Base-by-base conservation (phyloP, 1,284 basidiomycete species). In the Golubevia sp. region DNA sequence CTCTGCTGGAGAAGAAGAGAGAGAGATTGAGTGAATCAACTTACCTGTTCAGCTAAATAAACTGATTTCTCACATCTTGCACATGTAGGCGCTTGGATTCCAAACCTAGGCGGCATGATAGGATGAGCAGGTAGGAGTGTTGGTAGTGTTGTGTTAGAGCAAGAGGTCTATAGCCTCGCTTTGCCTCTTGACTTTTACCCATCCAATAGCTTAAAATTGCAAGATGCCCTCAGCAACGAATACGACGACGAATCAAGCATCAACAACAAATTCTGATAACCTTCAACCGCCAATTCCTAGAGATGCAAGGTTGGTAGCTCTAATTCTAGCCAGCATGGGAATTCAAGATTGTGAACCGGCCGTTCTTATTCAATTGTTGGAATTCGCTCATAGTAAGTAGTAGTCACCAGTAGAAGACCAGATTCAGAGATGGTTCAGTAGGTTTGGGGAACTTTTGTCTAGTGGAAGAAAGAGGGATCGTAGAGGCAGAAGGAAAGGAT, bases 281-380 rank as follows among this genome's bases (percentile, higher is more conserved):
- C 21, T 58, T 27, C 30, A 27, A 8, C n/a, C 44, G 4, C 75
- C 75, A 0, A 58, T 83, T 4, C 80, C 80, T 7, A 69, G 79
- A 23, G 80, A 83, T 68, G 79, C 76, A 0, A 71, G 80, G 1
- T 58, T 82, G 18, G 71, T 83, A n/a, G 75, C 80, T 3, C 61
- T 82, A 15, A 82, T 83, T 58, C 72, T 81, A 24, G 69, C 73
- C 27, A 74, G 71, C 21, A 83, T 79, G 76, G 79, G 80, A 38
- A 67, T 83, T 5, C 63, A 76, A 15, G 79, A 83, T 58, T 71
- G 71, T 20, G 70, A 83, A 61, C 79, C 80, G 0, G 65, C 70
- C 0, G 79, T 79, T 1, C 62, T 82, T 6, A 61, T 78, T 3
- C 80, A 82, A 59, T 67, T 83, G 5, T 67, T 83, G 54, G 79